A percentile compares a stretch with the other conserved stretches of the same genome.
Evolutionary conservation across 2,329 filamentous ascomycete genomes (phyloP).

Genomic region (Aspergillus fumigatiaffinis): DNA sequence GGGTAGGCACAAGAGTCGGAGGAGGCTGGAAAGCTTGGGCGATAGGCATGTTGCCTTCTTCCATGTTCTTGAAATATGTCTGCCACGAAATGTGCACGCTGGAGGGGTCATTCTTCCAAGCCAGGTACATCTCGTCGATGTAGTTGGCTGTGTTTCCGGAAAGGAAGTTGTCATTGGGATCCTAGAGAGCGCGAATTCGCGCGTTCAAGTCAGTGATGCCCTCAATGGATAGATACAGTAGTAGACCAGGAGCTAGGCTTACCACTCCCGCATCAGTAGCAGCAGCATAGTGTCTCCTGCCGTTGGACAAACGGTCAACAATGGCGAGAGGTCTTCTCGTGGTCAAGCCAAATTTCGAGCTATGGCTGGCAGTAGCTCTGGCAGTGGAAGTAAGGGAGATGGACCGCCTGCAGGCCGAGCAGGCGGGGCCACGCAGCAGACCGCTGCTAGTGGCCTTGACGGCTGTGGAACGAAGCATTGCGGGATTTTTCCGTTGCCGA

Average conservation of each 20-base stretch:
- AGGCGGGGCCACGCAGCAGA: conserved; percentile 34
- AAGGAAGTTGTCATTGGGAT: conserved; percentile 93
- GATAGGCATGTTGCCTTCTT: conserved; percentile 95
- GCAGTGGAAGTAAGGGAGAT: conserved; percentile 31
- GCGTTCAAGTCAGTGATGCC: conserved; percentile 21
- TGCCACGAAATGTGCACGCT: conserved; percentile 99
- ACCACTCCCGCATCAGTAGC: conserved; percentile 57
- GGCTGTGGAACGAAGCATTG: conserved; percentile 38
- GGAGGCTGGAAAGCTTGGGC: conserved; percentile 96
- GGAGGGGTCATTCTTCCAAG: conserved; percentile 89
- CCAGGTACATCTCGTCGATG: conserved; percentile 99
- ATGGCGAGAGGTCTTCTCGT: conserved; percentile 42
- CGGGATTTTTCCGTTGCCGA: conserved; percentile 26
- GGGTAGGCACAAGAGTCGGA: conserved; percentile 80
- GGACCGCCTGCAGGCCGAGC: conserved; percentile 30
- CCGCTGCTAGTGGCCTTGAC: conserved; percentile 38
- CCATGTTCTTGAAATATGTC: conserved; percentile 99
- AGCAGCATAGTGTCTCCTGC: conserved; percentile 55
- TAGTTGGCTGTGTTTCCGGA: conserved; percentile 97
- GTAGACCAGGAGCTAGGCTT: conserved; percentile 30
- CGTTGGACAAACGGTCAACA: conserved; percentile 32
- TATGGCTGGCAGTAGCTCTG: conserved; percentile 23
- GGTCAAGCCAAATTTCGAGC: conserved; percentile 34
- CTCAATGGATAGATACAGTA: background rate
- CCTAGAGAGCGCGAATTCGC: conserved; percentile 42